phyloP scores from a whole-genome alignment of 176 grass and related monocot genomes.

The Thalia dealbata region DNA sequence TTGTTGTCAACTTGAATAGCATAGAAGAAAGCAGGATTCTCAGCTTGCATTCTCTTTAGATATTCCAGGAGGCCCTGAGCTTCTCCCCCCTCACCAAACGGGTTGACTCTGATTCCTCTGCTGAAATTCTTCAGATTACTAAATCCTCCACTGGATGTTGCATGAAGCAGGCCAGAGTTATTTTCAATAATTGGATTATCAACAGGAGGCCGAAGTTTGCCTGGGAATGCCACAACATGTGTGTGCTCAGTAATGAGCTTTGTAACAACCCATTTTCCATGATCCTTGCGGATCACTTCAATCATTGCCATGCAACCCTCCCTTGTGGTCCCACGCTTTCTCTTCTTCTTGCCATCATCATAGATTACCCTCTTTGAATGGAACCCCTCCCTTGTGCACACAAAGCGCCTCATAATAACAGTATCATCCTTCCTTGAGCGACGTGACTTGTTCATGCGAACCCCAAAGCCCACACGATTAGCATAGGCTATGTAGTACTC shows the following conservation, averaged over 20 bases:
- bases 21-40: slow-evolving; percentile 44
- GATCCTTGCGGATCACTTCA: slow-evolving; percentile 46
- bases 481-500: slow-evolving; percentile 52
- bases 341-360: slow-evolving; percentile 41
- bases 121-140: slow-evolving; percentile 20
- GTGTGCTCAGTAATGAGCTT: slow-evolving; percentile 43
- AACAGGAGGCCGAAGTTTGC: slow-evolving; percentile 4
- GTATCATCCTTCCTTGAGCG: slow-evolving; percentile 50
- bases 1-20: slow-evolving; percentile 44
- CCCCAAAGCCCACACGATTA: slow-evolving; percentile 26
- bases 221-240: slow-evolving; percentile 27
- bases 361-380: slow-evolving; percentile 33
- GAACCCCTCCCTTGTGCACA: slow-evolving; percentile 51
- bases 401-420: slow-evolving; percentile 55
- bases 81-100: slow-evolving; percentile 33
- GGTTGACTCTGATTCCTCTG: slow-evolving; percentile 34
- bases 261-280: slow-evolving; percentile 41
- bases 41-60: slow-evolving; percentile 38
- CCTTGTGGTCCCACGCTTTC: slow-evolving; percentile 36
- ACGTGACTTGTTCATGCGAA: slow-evolving; percentile 55
- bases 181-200: neutral
- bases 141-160: slow-evolving; percentile 13
- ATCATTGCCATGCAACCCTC: slow-evolving; percentile 65
- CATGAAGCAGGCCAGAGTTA: neutral
- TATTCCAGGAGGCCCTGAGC: slow-evolving; percentile 39